Evolutionary conservation across 1,284 basidiomycete genomes (phyloP).

Genomic region (Cutaneotrichosporon sp.): DNA sequence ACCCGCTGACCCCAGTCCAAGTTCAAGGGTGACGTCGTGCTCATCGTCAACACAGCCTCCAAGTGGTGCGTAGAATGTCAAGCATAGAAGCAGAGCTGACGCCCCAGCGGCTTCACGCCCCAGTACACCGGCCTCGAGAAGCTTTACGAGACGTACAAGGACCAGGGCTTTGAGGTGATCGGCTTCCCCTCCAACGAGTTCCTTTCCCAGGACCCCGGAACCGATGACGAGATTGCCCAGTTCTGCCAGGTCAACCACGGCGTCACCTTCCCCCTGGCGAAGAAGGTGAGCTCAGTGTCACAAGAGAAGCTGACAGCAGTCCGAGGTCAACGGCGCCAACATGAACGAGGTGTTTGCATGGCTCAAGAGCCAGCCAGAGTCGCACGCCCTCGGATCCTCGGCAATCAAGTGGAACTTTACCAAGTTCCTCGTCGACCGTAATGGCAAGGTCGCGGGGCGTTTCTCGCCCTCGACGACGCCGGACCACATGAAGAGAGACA

Average conservation of each 20-base stretch:
- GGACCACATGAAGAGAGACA: constrained; percentile 38
- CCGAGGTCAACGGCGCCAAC: constrained; percentile 82
- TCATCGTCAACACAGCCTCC: constrained; percentile 59
- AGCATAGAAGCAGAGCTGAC: not conserved
- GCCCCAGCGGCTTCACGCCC: constrained; percentile 6
- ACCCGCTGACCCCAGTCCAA: constrained; percentile 24
- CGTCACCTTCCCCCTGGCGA: constrained; percentile 79
- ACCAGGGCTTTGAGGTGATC: constrained; percentile 55
- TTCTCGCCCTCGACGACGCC: constrained; percentile 42
- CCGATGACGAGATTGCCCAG: constrained; percentile 65
- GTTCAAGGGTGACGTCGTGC: constrained; percentile 57
- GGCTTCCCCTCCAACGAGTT: constrained; percentile 59
- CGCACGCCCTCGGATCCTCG: constrained; percentile 32
- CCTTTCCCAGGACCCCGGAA: constrained; percentile 67
- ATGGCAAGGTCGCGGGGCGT: constrained; percentile 43
- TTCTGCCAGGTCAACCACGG: constrained; percentile 68
- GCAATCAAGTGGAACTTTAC: constrained; percentile 52
- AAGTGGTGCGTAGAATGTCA: constrained; percentile 49
- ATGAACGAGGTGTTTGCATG: constrained; percentile 78
- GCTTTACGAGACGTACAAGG: constrained; percentile 56
- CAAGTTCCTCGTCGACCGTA: constrained; percentile 45
- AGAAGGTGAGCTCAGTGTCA: constrained; percentile 58
- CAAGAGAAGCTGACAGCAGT: constrained; percentile 65
- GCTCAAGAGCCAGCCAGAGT: constrained; percentile 63
- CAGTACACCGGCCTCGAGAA: constrained; percentile 57